Evolutionary conservation across 768 basidiomycete genomes (phyloP), one percentile per base, ranked within the genome.

Genomic region (Leccinum aurantiacum): DNA sequence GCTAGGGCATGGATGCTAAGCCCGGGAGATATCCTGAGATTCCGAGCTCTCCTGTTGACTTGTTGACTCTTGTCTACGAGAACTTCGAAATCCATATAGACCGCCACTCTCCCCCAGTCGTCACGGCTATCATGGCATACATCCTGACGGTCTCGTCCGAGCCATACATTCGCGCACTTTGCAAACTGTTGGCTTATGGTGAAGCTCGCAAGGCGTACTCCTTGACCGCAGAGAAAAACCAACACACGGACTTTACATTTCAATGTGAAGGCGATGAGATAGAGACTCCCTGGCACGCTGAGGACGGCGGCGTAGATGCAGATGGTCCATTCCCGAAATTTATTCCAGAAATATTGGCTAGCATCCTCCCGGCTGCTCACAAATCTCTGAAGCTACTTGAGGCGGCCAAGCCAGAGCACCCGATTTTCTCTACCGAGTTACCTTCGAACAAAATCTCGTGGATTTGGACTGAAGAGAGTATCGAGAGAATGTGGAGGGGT

Each of bases 371-470:
- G 13, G 82, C 83, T 4, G 90, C 90, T 1, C 84, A 83, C 61
- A 87, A 83, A 65, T 93, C 92, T 0, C 72, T 93, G 10, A 77
- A 81, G 29, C 73, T 94, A 4, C 78, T 93, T 0, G 79, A 78
- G 52, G 80, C 79, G 10, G 90, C 91, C 3, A 77, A 84, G 59
- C 86, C 89, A 0, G 80, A 84, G 51, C 89, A 91, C 66, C 79
- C 79, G 0, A 69, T 90, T 11, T 72, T 90, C n/a, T 82, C 79
- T 2, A 68, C 74, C 29, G 53, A 41, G 44, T 37, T 14, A 9
- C 29, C 44, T 22, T 57, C 50, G 7, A 72, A 76, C 19, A 83
- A 84, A 54, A 79, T 92, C 1, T 70, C 78, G 11, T 76, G 77
- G 56, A 76, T 78, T 11, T 89, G 82, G 82, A 56, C 66, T 3